Conservation (phyloP, 768 basidiomycete genomes). For the Panaeolus papilionaceus region DNA sequence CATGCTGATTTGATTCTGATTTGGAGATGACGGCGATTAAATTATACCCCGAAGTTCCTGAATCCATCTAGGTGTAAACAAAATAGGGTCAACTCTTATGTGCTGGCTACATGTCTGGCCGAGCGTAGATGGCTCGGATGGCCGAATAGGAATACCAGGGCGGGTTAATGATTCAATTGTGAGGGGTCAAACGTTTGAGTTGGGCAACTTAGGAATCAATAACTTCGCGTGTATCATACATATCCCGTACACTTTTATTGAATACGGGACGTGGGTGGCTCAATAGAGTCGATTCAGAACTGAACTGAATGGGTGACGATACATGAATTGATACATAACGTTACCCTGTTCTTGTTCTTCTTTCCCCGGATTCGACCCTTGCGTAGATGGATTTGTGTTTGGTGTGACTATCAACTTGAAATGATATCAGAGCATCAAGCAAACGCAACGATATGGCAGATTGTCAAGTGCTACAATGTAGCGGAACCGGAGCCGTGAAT, state of each 20-base stretch:
- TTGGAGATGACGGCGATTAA: not conserved
- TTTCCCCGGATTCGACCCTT: slow-evolving; percentile 6
- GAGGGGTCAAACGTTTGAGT: not conserved
- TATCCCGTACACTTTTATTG: slow-evolving; percentile 1
- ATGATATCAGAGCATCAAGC: not conserved
- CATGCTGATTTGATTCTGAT: not conserved
- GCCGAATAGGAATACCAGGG: not conserved
- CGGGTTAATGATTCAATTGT: not conserved
- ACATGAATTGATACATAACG: not conserved
- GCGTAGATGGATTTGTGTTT: not conserved
- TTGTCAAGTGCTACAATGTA: not conserved
- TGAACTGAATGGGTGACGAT: not conserved
- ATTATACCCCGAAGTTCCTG: not conserved
- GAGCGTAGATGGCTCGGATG: not conserved
- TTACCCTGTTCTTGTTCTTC: not conserved
- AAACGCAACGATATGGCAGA: not conserved
- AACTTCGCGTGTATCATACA: not conserved
- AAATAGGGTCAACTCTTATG: not conserved
- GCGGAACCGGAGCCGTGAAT: not conserved
- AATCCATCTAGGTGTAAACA: not conserved
- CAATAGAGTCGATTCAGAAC: not conserved
- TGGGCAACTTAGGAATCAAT: not conserved
- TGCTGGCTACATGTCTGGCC: too few species aligned
- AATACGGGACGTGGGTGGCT: slow-evolving; percentile 3
- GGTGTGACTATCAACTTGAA: not conserved